Evolutionary conservation across 345 rosid species (phyloP), one percentile per base, ranked within the genome.

Genomic region (Lepidium sativum): DNA sequence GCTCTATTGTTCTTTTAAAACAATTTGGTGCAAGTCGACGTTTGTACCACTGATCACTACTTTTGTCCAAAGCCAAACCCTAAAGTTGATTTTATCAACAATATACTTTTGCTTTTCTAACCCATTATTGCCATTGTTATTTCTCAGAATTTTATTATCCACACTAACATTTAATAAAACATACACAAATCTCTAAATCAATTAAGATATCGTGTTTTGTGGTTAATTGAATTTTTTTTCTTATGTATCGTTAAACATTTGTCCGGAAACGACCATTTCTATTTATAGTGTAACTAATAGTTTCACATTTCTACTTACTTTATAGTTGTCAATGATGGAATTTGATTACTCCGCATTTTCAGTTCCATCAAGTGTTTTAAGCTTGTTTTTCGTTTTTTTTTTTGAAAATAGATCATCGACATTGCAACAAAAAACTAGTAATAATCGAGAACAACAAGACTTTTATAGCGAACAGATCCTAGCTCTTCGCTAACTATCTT

Each of bases 51-150:
- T 61, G 49, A 43, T 23, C 44, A 29, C 34, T 40, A 31, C 59
- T 63, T 68, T 68, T 49, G 17, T 49, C 31, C 56, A 69, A 69
- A 69, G 67, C 49, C 33, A 53, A 43, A 52, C 55, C 67, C 62
- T 61, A 70, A 69, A 70, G 68, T 44, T 43, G 34, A 10, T 70
- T 43, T 45, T 62, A 70, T 62, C 68, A 27, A 27, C 31, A 27
- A 27, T 5, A 25, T 54, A 37, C 63, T 62, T 53, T 61, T 52
- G 33, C 60, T 61, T 69, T 69, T 62, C 9, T 10, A 41, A 12
- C 34, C n/a, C 67, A 60, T 43, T 69, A 51, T 60, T 35, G 47
- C 34, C 7, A 43, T 17, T 51, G 8, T 15, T 40, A 40, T 13
- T 23, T 9, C 10, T 29, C 3, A 6, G 0, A 37, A 16, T 8